phyloP scores from a whole-genome alignment of 179 eudicot species.

The Beta corolliflora region DNA sequence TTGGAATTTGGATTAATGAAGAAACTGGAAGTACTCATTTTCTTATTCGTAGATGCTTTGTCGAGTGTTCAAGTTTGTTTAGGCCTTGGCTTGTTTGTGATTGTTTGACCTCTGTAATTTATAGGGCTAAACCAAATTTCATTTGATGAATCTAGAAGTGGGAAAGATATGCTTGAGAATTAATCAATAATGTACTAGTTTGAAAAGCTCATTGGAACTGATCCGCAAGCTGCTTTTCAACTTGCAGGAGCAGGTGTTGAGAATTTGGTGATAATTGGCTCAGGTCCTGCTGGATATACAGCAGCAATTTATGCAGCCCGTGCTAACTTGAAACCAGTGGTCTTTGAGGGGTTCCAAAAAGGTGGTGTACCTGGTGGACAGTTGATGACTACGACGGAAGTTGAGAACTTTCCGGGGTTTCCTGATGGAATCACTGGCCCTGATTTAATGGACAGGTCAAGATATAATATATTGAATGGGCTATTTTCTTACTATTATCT shows the following conservation, averaged over 20 bases:
- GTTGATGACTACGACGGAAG: slow-evolving; percentile 98
- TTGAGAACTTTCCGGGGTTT: slow-evolving; percentile 98
- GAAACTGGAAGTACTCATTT: not conserved
- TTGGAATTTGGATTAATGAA: not conserved
- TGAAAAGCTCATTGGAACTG: not conserved
- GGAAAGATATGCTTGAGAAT: not conserved
- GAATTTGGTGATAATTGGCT: slow-evolving; percentile 92
- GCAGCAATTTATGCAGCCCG: slow-evolving; percentile 99
- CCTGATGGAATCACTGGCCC: slow-evolving; percentile 99
- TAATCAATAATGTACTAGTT: not conserved
- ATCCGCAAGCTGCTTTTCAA: slow-evolving; percentile 7
- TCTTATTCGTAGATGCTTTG: not conserved
- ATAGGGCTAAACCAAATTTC: not conserved
- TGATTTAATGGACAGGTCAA: slow-evolving; percentile 94
- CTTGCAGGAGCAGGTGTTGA: slow-evolving; percentile 61
- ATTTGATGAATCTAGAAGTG: not conserved
- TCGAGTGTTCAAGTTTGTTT: not conserved
- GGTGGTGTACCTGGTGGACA: slow-evolving; percentile 99
- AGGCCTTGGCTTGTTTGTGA: not conserved
- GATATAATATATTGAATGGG: not conserved
- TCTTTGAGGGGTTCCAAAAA: slow-evolving; percentile 91
- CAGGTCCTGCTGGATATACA: slow-evolving; percentile 99
- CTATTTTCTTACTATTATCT: not conserved
- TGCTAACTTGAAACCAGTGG: slow-evolving; percentile 95
- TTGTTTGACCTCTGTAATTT: not conserved